Evolutionary conservation across 202 grass and related monocot genomes (phyloP), one percentile per base, ranked within the genome.

Genomic region (Carex arenaria): DNA sequence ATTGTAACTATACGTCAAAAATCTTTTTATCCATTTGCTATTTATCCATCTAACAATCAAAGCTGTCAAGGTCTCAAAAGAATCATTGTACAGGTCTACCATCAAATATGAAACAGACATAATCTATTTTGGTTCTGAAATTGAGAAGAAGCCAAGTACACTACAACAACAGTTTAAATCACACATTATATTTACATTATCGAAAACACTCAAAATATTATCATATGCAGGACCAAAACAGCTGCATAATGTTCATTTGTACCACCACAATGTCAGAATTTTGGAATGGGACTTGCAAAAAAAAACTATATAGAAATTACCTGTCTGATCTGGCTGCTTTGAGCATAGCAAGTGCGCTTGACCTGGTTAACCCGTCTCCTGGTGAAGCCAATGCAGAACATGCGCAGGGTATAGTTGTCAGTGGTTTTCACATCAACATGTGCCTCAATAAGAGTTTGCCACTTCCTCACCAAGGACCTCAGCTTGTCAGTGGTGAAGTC

Each of bases 381-480:
- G 3, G 93, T 95, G 79, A 95, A 95, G 13, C 75, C 93, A 65
- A 95, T 92, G 69, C 93, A 92, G 79, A 95, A 92, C 19, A 95
- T 71, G 0, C 90, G 67, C 3, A 92, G 82, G 65, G 87, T 94
- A 34, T 94, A 94, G 18, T 66, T 85, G 5, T 94, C 93, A 9
- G 93, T 94, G 15, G 90, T 92, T 80, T 94, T 92, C 1, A 92
- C 86, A 78, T 94, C 90, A 0, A 94, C 90, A 54, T 95, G 93
- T 1, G 93, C 90, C 67, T 95, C 93, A 40, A 95, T 95, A 0
- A 95, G 84, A 0, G 88, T 92, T 72, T 95, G 93, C 93, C 93
- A 95, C 31, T 92, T 95, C 19, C 85, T 92, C 1, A 95, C 93
- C 47, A 95, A 64, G 0, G 90, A 95, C 47, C 90, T 87, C 2